These are phyloP conservation scores for Salix suchowensis DNA, from an alignment of 345 rosid genomes.

Conservation along the genomic window DNA sequence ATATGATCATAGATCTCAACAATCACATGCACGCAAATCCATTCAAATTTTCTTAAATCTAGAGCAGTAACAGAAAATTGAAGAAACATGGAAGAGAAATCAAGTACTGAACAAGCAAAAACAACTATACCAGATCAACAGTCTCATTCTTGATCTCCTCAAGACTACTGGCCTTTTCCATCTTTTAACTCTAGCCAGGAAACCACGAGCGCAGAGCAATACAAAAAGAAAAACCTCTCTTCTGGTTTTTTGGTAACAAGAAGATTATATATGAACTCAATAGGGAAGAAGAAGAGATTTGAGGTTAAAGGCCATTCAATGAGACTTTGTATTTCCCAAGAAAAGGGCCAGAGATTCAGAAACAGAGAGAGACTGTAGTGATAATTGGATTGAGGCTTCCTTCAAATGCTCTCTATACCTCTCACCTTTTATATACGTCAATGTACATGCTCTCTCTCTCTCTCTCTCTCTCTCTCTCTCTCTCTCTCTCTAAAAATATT, in stretches of 20 bases:
- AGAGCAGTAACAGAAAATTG: neutral
- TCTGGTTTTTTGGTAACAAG: neutral
- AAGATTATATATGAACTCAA: neutral
- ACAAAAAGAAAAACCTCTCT: neutral
- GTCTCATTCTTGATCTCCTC: constrained; percentile 29
- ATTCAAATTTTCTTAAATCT: neutral
- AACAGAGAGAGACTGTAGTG: neutral
- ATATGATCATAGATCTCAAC: neutral
- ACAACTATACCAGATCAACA: constrained; percentile 20
- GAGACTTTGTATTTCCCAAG: constrained; percentile 24
- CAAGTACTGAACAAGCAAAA: too few species aligned
- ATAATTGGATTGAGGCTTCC: neutral
- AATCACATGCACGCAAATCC: neutral
- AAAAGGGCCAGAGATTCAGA: neutral
- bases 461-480: neutral
- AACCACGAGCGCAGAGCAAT: neutral
- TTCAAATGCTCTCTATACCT: neutral
- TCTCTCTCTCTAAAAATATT: neutral
- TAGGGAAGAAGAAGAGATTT: neutral
- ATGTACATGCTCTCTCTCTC: neutral
- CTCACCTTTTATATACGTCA: constrained; percentile 6
- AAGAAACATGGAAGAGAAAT: neutral
- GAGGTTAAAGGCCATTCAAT: constrained; percentile 14
- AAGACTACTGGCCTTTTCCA: constrained; percentile 17
- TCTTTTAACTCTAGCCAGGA: neutral